Conservation (phyloP, 495 filamentous ascomycete species). For the Xylaria venustula region DNA sequence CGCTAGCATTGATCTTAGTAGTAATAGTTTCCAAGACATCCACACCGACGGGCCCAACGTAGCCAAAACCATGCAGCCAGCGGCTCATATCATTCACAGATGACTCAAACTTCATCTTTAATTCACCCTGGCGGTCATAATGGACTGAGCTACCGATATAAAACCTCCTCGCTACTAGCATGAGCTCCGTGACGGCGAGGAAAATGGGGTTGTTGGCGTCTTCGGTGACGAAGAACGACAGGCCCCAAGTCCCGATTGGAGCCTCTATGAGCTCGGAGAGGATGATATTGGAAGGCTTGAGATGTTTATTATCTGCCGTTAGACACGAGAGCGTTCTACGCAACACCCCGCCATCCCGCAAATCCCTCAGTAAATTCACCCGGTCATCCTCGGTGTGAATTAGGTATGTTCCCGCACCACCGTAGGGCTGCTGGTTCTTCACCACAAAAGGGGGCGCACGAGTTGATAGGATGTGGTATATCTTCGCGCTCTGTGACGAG, state of each 20-base stretch:
- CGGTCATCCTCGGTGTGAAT: constrained; percentile 20
- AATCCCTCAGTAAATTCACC: constrained; percentile 15
- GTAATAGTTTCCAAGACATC: constrained; percentile 29
- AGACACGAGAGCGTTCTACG: constrained; percentile 26
- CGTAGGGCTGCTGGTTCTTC: constrained; percentile 37
- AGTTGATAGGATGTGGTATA: constrained; percentile 14
- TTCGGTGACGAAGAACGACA: constrained; percentile 30
- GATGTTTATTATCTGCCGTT: constrained; percentile 23
- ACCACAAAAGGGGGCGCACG: constrained; percentile 30
- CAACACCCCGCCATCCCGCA: constrained; percentile 23
- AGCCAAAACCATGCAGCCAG: constrained; percentile 25
- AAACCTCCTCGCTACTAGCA: constrained; percentile 21
- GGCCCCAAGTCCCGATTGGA: constrained; percentile 28
- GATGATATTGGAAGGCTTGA: constrained; percentile 24
- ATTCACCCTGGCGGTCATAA: constrained; percentile 23
- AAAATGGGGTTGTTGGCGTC: constrained; percentile 19
- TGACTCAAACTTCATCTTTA: constrained; percentile 20
- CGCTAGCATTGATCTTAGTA: too few species aligned
- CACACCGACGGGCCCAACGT: constrained; percentile 32
- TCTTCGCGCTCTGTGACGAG: constrained; percentile 14
- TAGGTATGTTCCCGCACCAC: constrained; percentile 37
- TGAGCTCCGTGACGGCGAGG: constrained; percentile 31
- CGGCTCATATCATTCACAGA: constrained; percentile 21
- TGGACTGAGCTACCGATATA: constrained; percentile 33
- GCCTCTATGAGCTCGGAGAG: constrained; percentile 25